phyloP scores from a whole-genome alignment of 1,284 basidiomycete genomes.

The Acaromyces ingoldii region DNA sequence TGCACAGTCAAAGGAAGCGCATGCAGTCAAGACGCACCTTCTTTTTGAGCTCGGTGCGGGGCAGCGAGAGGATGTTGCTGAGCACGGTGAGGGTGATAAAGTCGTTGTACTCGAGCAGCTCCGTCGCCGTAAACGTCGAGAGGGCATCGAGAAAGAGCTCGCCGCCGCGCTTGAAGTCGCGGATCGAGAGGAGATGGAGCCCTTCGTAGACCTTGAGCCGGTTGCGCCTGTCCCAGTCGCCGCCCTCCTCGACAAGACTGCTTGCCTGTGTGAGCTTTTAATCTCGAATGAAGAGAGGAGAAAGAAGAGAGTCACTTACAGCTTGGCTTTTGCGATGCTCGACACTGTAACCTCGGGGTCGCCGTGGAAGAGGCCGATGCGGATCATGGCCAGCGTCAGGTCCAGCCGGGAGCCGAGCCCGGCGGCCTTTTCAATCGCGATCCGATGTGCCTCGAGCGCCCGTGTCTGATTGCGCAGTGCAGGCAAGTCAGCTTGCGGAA shows the following conservation, averaged over 20 bases:
- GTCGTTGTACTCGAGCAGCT: conserved; percentile 82
- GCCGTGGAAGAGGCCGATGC: conserved; percentile 86
- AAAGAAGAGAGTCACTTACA: conserved; percentile 64
- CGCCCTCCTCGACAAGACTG: no score
- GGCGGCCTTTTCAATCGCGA: conserved; percentile 84
- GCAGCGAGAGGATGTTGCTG: conserved; percentile 69
- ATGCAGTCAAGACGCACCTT: conserved; percentile 59
- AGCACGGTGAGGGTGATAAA: conserved; percentile 85
- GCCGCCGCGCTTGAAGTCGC: conserved; percentile 59
- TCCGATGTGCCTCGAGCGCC: conserved; percentile 68
- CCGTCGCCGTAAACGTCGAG: conserved; percentile 88
- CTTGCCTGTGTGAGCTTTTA: no score
- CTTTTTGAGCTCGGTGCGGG: conserved; percentile 83
- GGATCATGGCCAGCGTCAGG: conserved; percentile 77
- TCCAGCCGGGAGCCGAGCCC: conserved; percentile 91
- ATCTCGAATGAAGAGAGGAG: no score
- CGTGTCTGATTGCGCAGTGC: conserved; percentile 11
- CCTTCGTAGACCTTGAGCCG: conserved; percentile 93
- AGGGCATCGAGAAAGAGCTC: conserved; percentile 81
- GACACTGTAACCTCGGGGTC: conserved; percentile 70
- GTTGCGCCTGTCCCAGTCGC: conserved; percentile 96
- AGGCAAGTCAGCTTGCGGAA: background rate
- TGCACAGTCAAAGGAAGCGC: conserved; percentile 1
- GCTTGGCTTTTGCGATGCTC: conserved; percentile 74
- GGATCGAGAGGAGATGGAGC: conserved; percentile 76